phyloP scores from a whole-genome alignment of 768 basidiomycete genomes.

The Tulasnella sp. region DNA sequence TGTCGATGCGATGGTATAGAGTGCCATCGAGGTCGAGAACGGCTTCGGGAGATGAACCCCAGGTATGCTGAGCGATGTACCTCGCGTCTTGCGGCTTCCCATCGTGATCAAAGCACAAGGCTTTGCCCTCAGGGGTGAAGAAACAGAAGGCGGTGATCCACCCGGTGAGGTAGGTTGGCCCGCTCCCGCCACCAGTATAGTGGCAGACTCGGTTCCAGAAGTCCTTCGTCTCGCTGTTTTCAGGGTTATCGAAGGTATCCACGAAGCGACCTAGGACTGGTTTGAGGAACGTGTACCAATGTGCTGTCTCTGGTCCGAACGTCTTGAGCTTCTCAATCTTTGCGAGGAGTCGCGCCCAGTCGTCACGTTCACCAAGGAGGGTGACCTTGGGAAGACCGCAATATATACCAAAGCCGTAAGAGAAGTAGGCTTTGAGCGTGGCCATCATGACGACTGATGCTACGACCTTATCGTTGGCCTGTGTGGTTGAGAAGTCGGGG shows the following conservation, averaged over 20 bases:
- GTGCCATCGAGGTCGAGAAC: neutral
- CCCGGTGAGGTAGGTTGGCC: conserved; percentile 6
- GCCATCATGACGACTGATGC: neutral
- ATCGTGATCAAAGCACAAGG: neutral
- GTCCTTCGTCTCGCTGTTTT: conserved; percentile 10
- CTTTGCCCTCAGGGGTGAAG: conserved; percentile 15
- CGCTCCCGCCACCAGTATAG: neutral
- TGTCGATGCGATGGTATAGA: neutral
- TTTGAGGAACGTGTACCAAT: conserved; percentile 33
- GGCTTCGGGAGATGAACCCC: too few relatives aligned
- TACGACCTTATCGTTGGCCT: neutral
- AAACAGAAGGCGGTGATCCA: conserved; percentile 18
- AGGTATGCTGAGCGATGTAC: too few relatives aligned
- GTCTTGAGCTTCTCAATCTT: conserved; percentile 32
- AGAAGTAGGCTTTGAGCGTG: conserved; percentile 25
- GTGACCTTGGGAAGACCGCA: conserved; percentile 39
- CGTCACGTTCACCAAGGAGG: conserved; percentile 32
- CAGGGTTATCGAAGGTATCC: conserved; percentile 23
- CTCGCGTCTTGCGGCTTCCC: neutral
- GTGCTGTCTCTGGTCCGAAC: conserved; percentile 29
- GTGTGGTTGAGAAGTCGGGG: too few relatives aligned
- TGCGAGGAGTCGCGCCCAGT: conserved; percentile 30
- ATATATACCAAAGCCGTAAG: conserved; percentile 24
- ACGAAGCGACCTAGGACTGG: conserved; percentile 30
- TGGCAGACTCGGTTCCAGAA: conserved; percentile 21